phyloP scores from a whole-genome alignment of 495 filamentous ascomycete genomes.

The Lichenothelia convexa region DNA sequence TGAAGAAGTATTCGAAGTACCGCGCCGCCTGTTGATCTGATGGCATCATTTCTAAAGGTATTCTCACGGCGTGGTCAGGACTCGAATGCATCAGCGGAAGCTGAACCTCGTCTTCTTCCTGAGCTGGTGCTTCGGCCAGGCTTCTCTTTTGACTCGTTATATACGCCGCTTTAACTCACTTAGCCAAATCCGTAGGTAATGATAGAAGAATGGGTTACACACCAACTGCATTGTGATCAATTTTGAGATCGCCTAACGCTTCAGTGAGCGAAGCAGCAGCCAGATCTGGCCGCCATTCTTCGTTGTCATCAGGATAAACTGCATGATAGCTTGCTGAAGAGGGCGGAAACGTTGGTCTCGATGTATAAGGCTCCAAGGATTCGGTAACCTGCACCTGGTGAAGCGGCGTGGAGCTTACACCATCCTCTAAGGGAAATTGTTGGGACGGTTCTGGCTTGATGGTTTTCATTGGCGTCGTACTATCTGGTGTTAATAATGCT shows the following conservation, averaged over 20 bases:
- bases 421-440: no score
- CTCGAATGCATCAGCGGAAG: conserved; percentile 49
- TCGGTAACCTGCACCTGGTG: no score
- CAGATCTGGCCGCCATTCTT: background rate
- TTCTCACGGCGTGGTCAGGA: conserved; percentile 59
- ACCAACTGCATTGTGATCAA: conserved; percentile 82
- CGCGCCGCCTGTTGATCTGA: conserved; percentile 62
- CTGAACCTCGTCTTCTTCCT: conserved; percentile 47
- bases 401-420: no score
- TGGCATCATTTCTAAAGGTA: conserved; percentile 90
- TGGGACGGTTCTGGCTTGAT: no score
- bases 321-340: background rate
- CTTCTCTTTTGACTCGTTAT: conserved; percentile 57
- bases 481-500: no score
- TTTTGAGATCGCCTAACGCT: conserved; percentile 66
- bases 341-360: no score
- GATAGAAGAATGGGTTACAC: no score
- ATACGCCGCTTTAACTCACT: conserved; percentile 55
- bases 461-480: no score
- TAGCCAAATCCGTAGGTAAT: no score
- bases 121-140: conserved; percentile 48
- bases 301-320: background rate
- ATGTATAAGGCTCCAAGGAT: no score
- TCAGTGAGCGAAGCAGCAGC: conserved; percentile 35
- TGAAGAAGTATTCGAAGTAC: conserved; percentile 87